Evolutionary conservation across 2,329 filamentous ascomycete genomes (phyloP), one percentile per base, ranked within the genome.

Genomic region (Colletotrichum scovillei): DNA sequence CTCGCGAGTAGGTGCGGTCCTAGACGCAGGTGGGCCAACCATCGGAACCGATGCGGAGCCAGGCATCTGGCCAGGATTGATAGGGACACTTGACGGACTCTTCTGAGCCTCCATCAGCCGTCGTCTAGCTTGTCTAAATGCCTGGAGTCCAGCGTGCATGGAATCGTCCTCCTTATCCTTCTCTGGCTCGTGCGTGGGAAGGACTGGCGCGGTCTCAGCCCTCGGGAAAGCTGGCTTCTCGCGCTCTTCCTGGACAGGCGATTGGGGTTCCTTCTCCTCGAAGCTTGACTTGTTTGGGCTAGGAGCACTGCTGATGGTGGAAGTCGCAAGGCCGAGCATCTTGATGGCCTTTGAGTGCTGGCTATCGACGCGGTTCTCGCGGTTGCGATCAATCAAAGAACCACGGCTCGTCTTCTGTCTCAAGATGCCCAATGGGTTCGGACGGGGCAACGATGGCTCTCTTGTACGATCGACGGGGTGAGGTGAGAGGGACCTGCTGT

Each of bases 391-490:
- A 30, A 87, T 84, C 30, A 95, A 83, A 3, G 92, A 93, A 16
- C 92, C 91, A 24, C 88, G 87, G 79, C 93, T 95, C 4, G 91
- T 88, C 81, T 93, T 94, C 26, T 88, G 82, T 74, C 90, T 89
- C 65, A 95, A 83, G 67, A 94, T 89, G 26, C 89, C 91, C 28
- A 94, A 83, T 1, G 91, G 88, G 76, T 90, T 91, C 4, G 89
- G 83, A 63, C 85, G 83, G n/a, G 81, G 73, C 11, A 81, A 75
- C 14, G 78, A 75, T 3, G 79, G 75, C 56, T 83, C 84, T 70
- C 80, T 77, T 59, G 80, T 74, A 6, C 79, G 76, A 42, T 86
- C 84, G 14, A 82, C 76, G 26, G 87, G 63, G 8, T 70, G 55
- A 19, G 74, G 85, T 4, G 86, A 87, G 56, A 84, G 86, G 59